phyloP scores from a whole-genome alignment of 2,329 filamentous ascomycete genomes.

The Aspergillus brunneoviolaceus region DNA sequence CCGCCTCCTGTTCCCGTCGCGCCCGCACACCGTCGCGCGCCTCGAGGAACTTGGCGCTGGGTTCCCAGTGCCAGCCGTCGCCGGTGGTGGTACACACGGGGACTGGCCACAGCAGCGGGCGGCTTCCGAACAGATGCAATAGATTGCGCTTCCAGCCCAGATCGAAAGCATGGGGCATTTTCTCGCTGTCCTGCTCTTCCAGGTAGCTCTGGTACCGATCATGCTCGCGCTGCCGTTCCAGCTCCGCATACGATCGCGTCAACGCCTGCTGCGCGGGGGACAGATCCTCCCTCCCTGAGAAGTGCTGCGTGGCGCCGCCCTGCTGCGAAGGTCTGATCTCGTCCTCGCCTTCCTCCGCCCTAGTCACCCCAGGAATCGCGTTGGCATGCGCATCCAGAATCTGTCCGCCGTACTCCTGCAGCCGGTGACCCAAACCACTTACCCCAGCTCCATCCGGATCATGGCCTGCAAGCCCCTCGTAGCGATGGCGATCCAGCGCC shows the following conservation, averaged over 20 bases:
- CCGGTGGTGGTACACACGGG: slow-evolving; percentile 83
- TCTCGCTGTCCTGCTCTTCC: slow-evolving; percentile 83
- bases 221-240: slow-evolving; percentile 64
- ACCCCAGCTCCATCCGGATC: slow-evolving; percentile 24
- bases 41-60: slow-evolving; percentile 74
- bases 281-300: slow-evolving; percentile 19
- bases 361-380: slow-evolving; percentile 73
- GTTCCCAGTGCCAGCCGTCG: slow-evolving; percentile 93
- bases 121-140: slow-evolving; percentile 74
- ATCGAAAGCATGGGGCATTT: slow-evolving; percentile 90
- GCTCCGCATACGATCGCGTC: slow-evolving; percentile 50
- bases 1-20: slow-evolving; percentile 31
- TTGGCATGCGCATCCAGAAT: slow-evolving; percentile 80
- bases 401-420: slow-evolving; percentile 67
- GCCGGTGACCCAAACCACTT: slow-evolving; percentile 37
- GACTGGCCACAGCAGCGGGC: slow-evolving; percentile 70
- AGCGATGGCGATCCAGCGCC: slow-evolving; percentile 64
- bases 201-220: slow-evolving; percentile 77
- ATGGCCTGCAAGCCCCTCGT: slow-evolving; percentile 49
- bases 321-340: slow-evolving; percentile 46
- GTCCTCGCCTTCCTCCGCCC: slow-evolving; percentile 80
- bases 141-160: slow-evolving; percentile 81
- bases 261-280: slow-evolving; percentile 49
- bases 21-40: slow-evolving; percentile 46
- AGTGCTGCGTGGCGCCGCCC: slow-evolving; percentile 7